A percentile compares a stretch with the other conserved stretches of the same genome.
Evolutionary conservation across 495 filamentous ascomycete genomes (phyloP).

Genomic region (Penicillium daleae): DNA sequence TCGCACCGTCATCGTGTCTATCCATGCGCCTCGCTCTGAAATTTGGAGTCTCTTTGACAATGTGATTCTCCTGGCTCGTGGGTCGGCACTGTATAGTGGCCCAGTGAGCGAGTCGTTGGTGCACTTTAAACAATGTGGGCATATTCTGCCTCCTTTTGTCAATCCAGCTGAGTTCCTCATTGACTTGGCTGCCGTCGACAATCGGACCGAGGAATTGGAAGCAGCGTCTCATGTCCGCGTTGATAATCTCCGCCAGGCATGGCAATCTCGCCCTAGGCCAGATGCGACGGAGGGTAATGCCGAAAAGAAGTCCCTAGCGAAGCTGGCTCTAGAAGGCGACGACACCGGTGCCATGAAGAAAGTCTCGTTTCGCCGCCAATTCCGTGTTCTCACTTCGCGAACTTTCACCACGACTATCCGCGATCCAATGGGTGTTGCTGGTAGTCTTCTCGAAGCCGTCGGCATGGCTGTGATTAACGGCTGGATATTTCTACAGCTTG

Average conservation of each 20-base stretch:
- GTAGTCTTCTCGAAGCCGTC: constrained; percentile 65
- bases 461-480: constrained; percentile 69
- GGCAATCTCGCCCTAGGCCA: constrained; percentile 39
- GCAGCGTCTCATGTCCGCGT: constrained; percentile 58
- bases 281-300: constrained; percentile 18
- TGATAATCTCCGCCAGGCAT: constrained; percentile 55
- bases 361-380: constrained; percentile 59
- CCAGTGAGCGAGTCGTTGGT: constrained; percentile 51
- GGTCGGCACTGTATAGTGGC: constrained; percentile 68
- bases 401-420: constrained; percentile 68
- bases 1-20: constrained; percentile 70
- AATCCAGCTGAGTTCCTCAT: constrained; percentile 77
- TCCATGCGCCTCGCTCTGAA: constrained; percentile 75
- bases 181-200: constrained; percentile 72
- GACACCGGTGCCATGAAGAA: constrained; percentile 21
- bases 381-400: constrained; percentile 64
- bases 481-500: constrained; percentile 69
- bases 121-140: constrained; percentile 61
- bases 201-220: constrained; percentile 63
- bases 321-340: neutral
- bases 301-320: constrained; percentile 2
- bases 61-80: constrained; percentile 64
- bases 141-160: constrained; percentile 64
- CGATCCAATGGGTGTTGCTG: constrained; percentile 72
- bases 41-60: constrained; percentile 76